phyloP scores from a whole-genome alignment of 495 filamentous ascomycete species.

The Xylaria venustula region DNA sequence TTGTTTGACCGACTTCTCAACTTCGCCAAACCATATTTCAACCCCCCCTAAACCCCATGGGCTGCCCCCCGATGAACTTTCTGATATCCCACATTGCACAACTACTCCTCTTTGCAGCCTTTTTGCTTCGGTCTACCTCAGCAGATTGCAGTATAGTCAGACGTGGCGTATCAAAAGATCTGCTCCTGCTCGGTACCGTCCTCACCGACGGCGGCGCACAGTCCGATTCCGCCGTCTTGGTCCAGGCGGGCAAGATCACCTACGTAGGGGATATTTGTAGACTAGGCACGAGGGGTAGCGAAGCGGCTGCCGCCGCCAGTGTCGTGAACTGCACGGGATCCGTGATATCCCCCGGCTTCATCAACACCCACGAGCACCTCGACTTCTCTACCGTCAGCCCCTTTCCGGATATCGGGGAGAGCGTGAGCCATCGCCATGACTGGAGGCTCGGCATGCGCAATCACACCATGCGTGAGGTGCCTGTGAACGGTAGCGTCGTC shows the following conservation, averaged over 20 bases:
- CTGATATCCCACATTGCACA: background rate
- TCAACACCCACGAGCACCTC: constrained; percentile 55
- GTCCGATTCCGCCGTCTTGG: background rate
- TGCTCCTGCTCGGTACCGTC: constrained; percentile 11
- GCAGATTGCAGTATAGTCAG: constrained; percentile 2
- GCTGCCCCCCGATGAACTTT: no score
- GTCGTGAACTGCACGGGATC: constrained; percentile 50
- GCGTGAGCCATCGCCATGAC: constrained; percentile 17
- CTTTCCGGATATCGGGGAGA: constrained; percentile 13
- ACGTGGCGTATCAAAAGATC: constrained; percentile 13
- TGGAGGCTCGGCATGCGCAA: constrained; percentile 15
- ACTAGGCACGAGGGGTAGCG: background rate
- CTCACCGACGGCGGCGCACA: constrained; percentile 7
- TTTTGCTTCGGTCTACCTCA: background rate
- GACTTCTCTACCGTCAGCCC: constrained; percentile 11
- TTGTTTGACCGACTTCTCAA: no score
- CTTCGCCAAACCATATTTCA: no score
- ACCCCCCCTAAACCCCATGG: no score
- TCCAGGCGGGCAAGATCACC: constrained; percentile 12
- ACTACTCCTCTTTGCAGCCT: background rate
- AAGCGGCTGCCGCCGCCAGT: constrained; percentile 15
- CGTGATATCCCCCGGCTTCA: constrained; percentile 54
- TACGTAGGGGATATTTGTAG: constrained; percentile 11
- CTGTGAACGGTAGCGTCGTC: constrained; percentile 12
- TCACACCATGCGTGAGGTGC: constrained; percentile 3